These are phyloP conservation scores for Lantana camara DNA, from an alignment of 257 asterid species.

Conservation along the genomic window DNA sequence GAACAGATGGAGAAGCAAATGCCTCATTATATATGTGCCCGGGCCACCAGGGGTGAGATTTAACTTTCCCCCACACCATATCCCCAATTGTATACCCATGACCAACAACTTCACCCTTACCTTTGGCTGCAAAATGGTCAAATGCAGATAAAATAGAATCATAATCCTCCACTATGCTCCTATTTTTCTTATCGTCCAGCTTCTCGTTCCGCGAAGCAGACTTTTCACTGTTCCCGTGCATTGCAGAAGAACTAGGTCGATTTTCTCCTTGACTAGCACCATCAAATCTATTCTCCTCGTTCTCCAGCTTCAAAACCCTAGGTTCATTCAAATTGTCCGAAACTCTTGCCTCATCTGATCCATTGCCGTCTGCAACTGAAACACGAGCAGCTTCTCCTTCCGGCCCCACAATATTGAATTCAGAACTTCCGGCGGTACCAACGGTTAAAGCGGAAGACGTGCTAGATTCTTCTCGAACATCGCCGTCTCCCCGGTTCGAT, in stretches of 20 bases:
- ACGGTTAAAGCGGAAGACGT: conserved; percentile 15
- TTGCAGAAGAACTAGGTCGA: conserved; percentile 1
- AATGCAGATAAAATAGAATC: conserved; percentile 56
- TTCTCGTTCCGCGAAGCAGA: conserved; percentile 8
- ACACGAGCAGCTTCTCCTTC: conserved; percentile 25
- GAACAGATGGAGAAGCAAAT: conserved; percentile 68
- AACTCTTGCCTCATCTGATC: conserved; percentile 23
- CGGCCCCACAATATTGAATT: conserved; percentile 5
- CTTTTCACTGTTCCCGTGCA: not conserved
- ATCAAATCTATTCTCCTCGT: not conserved
- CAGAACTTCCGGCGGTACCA: conserved; percentile 12
- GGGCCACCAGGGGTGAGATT: conserved; percentile 99
- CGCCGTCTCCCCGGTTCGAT: conserved; percentile 9
- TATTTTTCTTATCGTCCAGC: not conserved
- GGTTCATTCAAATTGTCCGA: conserved; percentile 16
- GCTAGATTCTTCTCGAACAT: conserved; percentile 1
- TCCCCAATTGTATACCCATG: conserved; percentile 78
- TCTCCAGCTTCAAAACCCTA: conserved; percentile 23
- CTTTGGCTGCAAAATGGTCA: conserved; percentile 60
- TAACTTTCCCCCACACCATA: conserved; percentile 99
- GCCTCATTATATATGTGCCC: conserved; percentile 79
- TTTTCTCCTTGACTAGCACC: conserved; percentile 15
- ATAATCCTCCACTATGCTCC: conserved; percentile 22
- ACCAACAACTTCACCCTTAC: conserved; percentile 51
- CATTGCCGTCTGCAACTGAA: conserved; percentile 8